Evolutionary conservation across 2,329 filamentous ascomycete species (phyloP).

Genomic region (Colletotrichum sp.): DNA sequence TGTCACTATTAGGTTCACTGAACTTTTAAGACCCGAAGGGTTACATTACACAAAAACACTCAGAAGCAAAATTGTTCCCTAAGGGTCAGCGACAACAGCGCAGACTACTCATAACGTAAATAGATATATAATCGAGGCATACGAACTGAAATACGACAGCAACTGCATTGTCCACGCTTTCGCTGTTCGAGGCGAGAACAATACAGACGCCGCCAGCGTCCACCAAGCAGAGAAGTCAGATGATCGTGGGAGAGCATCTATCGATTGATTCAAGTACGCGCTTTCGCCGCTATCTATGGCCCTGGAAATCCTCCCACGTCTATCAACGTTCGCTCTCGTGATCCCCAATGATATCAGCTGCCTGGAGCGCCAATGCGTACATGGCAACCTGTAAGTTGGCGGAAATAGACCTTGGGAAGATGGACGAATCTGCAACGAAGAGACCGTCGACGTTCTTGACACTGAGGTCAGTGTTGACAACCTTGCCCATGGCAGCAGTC

Average conservation of each 20-base stretch:
- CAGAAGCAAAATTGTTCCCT: neutral
- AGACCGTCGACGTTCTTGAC: conserved; percentile 40
- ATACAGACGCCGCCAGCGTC: neutral
- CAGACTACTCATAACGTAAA: neutral
- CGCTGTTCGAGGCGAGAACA: neutral
- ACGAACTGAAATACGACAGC: neutral
- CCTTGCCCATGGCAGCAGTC: conserved; percentile 35
- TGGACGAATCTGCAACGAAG: conserved; percentile 38
- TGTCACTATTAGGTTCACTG: neutral
- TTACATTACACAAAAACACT: neutral
- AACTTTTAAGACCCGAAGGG: neutral
- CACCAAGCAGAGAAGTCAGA: neutral
- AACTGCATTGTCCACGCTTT: neutral
- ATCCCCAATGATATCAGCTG: conserved; percentile 56
- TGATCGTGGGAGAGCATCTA: neutral
- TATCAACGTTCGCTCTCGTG: neutral
- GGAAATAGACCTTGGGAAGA: conserved; percentile 35
- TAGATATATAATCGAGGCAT: too few relatives aligned
- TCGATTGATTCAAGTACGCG: neutral
- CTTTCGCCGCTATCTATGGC: neutral
- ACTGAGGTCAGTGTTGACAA: conserved; percentile 33
- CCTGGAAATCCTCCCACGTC: neutral
- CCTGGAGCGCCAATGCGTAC: conserved; percentile 64
- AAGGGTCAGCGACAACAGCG: neutral
- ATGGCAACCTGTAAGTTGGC: conserved; percentile 50